Percentiles rank a stretch among this genome's conserved stretches.
Evolutionary conservation across 805 yeast species (phyloP).

Genomic region (Metschnikowia similis): DNA sequence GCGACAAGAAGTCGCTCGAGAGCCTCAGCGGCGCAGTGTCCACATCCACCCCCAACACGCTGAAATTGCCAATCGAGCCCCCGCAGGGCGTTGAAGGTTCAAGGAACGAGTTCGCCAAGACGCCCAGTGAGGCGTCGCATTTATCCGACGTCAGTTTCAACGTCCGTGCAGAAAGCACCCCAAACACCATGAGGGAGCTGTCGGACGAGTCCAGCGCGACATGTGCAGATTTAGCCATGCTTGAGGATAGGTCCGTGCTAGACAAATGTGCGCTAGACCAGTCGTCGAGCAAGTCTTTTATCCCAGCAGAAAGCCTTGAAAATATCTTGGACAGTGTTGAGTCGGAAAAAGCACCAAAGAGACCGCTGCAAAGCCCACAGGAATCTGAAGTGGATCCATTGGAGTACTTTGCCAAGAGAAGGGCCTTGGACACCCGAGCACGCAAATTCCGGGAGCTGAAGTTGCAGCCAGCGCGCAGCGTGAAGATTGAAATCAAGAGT

Average conservation of each 20-base stretch:
- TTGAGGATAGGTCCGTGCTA: background rate
- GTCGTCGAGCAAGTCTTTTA: background rate
- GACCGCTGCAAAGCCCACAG: background rate
- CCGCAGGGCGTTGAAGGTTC: background rate
- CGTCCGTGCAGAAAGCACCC: background rate
- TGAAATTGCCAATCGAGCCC: background rate
- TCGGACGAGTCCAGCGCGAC: background rate
- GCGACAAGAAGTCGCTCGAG: background rate
- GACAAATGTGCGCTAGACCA: background rate
- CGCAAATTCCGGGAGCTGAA: background rate
- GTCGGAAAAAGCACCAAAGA: background rate
- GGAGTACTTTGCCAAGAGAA: constrained; percentile 1
- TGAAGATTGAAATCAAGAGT: constrained; percentile 3
- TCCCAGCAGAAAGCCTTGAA: constrained; percentile 1
- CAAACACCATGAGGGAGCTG: constrained; percentile 1
- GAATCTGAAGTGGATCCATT: constrained; percentile 1
- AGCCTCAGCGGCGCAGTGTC: background rate
- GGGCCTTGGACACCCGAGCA: background rate
- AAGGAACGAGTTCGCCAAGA: background rate
- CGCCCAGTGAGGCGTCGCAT: background rate
- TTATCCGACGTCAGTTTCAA: background rate
- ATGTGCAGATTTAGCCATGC: constrained; percentile 2
- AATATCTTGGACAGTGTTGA: constrained; percentile 2
- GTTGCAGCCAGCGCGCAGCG: constrained; percentile 2
- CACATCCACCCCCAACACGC: constrained; percentile 2